Evolutionary conservation across 345 rosid genomes (phyloP).

Genomic region (Psidium guajava): DNA sequence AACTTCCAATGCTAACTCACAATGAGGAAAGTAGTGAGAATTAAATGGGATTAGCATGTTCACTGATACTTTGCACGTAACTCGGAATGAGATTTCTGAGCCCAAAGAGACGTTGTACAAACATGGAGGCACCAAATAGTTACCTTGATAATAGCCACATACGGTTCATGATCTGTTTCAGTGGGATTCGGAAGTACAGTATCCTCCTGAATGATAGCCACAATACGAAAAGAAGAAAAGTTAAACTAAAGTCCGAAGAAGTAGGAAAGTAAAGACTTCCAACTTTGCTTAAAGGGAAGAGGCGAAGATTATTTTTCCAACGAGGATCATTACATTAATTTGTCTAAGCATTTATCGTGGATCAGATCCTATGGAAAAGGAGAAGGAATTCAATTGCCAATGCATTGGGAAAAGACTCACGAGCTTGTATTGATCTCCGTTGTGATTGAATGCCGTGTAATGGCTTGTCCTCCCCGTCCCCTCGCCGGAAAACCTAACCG

Average conservation of each 20-base stretch:
- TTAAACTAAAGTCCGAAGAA: background rate
- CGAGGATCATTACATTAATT: no score
- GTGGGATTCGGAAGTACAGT: slow-evolving; percentile 83
- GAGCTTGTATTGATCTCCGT: slow-evolving; percentile 55
- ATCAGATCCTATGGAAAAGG: no score
- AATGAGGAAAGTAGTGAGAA: background rate
- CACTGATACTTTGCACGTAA: background rate
- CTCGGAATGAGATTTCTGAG: background rate
- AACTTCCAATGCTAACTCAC: background rate
- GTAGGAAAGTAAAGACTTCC: background rate
- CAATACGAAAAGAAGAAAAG: background rate
- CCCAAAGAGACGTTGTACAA: no score
- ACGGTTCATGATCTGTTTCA: slow-evolving; percentile 65
- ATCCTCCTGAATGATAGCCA: slow-evolving; percentile 47
- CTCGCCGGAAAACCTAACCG: slow-evolving; percentile 46
- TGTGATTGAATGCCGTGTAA: slow-evolving; percentile 48
- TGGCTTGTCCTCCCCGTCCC: slow-evolving; percentile 61
- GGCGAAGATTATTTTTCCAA: no score
- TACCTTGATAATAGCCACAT: slow-evolving; percentile 97
- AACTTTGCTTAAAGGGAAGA: background rate
- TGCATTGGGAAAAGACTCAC: slow-evolving; percentile 27
- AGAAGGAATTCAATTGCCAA: no score
- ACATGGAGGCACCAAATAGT: background rate
- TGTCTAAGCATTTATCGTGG: no score
- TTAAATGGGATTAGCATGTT: background rate